Evolutionary conservation across 2,329 filamentous ascomycete genomes (phyloP).

Genomic region (Penicillium sp.): DNA sequence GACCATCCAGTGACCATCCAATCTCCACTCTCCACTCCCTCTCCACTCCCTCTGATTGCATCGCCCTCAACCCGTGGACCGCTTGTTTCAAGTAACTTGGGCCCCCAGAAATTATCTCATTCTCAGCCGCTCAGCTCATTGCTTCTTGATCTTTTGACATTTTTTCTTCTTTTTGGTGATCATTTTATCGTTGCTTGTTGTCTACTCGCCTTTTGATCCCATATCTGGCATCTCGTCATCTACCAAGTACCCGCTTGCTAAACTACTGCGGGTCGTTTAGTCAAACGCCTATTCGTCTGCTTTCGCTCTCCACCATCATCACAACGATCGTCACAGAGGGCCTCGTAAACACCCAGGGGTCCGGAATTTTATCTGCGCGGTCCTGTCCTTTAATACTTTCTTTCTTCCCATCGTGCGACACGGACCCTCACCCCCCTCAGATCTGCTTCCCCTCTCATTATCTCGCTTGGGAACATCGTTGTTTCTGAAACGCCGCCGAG

Average conservation of each 20-base stretch:
- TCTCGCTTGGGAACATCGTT: constrained; percentile 6
- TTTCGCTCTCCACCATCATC: constrained; percentile 22
- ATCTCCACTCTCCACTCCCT: not conserved
- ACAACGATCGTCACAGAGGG: constrained; percentile 19
- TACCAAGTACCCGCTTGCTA: not conserved
- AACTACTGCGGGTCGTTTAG: constrained; percentile 22
- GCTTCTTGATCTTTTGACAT: not conserved
- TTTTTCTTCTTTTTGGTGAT: not conserved
- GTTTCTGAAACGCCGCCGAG: constrained; percentile 28
- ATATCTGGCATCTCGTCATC: not conserved
- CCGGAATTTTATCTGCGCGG: constrained; percentile 10
- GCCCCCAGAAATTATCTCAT: not conserved
- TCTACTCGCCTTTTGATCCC: not conserved
- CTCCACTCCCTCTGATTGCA: not conserved
- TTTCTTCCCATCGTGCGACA: constrained; percentile 12
- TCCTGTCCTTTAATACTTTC: constrained; percentile 4
- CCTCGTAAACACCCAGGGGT: constrained; percentile 28
- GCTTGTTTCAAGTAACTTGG: constrained; percentile 8
- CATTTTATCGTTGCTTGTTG: not conserved
- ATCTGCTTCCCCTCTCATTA: constrained; percentile 10
- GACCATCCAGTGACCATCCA: constrained; percentile 5
- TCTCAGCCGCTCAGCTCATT: not conserved
- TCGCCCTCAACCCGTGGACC: constrained; percentile 14
- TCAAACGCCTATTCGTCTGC: constrained; percentile 24
- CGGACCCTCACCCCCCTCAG: constrained; percentile 4